These are phyloP conservation scores for Carnegiea gigantea DNA, from an alignment of 179 eudicot genomes.

Conservation along the genomic window DNA sequence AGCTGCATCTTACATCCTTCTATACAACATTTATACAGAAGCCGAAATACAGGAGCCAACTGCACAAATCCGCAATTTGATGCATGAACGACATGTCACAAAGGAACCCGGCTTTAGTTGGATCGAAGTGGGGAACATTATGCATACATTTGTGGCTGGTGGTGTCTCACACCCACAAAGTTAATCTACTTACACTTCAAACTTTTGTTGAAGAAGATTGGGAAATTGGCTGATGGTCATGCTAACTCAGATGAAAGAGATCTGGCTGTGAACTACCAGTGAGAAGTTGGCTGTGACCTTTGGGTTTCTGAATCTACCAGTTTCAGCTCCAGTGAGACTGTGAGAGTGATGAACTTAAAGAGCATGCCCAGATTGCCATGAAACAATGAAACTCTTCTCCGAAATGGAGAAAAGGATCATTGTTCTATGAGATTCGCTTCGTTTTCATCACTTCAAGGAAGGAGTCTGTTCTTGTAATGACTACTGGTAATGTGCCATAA, in stretches of 20 bases:
- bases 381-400: not conserved
- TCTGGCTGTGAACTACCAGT: not conserved
- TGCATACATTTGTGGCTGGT: not conserved
- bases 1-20: conserved; percentile 1
- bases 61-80: not conserved
- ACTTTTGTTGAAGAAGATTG: not conserved
- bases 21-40: not conserved
- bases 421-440: not conserved
- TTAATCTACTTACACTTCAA: not conserved
- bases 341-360: not conserved
- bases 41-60: not conserved
- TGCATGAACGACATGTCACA: not conserved
- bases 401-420: not conserved
- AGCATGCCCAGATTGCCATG: not conserved
- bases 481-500: not conserved
- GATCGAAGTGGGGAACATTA: not conserved
- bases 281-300: not conserved
- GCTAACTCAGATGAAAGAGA: not conserved
- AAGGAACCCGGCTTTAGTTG: not conserved
- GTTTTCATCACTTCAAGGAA: not conserved
- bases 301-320: not conserved
- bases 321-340: not conserved
- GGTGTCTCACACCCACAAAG: not conserved
- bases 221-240: not conserved
- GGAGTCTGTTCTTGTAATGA: not conserved